Conservation (phyloP, 495 filamentous ascomycete species). For the Trypethelium eluteriae region DNA sequence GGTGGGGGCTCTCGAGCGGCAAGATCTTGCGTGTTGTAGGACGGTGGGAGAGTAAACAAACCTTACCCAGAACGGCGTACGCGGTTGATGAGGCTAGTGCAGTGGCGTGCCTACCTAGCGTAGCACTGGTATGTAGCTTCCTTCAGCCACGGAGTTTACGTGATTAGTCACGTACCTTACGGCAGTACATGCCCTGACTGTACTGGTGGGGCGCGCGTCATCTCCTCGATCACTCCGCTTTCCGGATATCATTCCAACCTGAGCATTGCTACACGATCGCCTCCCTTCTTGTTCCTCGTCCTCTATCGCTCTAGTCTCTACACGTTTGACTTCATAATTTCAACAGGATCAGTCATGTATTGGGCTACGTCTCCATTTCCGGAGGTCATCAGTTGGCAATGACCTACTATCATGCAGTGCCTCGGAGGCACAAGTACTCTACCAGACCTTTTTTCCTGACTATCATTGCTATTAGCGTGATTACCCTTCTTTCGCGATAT, state of each 20-base stretch:
- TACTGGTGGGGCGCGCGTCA: not conserved
- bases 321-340: not conserved
- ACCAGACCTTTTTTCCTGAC: constrained; percentile 35
- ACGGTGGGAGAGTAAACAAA: not conserved
- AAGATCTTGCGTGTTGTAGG: no score
- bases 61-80: not conserved
- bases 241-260: not conserved
- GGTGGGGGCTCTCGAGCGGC: not conserved
- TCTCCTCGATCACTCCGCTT: not conserved
- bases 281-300: not conserved
- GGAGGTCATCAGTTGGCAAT: not conserved
- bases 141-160: no score
- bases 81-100: not conserved
- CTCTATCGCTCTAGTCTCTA: not conserved
- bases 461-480: constrained; percentile 23
- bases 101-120: no score
- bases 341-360: not conserved
- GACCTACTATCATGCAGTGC: not conserved
- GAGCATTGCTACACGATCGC: not conserved
- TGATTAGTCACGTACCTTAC: no score
- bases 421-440: constrained; percentile 20
- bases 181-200: no score
- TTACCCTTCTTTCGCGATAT: constrained; percentile 11
- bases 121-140: no score
- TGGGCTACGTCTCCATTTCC: not conserved